Conservation (phyloP, 1,284 basidiomycete genomes). For the Ganoderma multipileum region DNA sequence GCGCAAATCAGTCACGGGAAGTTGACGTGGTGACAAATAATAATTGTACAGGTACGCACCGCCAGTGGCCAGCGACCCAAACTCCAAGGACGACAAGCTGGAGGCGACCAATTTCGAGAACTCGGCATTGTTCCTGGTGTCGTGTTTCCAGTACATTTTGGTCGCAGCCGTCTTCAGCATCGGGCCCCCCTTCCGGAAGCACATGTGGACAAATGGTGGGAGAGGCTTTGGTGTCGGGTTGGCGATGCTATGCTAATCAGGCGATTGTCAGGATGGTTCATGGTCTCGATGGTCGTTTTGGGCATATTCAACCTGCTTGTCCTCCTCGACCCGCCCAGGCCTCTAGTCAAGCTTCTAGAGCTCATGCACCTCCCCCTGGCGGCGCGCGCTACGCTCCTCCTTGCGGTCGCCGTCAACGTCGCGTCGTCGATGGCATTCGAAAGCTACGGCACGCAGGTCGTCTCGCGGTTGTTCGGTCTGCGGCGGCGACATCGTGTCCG, state of each 20-base stretch:
- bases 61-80: constrained; percentile 59
- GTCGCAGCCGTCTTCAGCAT: constrained; percentile 98
- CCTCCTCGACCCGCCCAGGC: constrained; percentile 72
- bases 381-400: constrained; percentile 76
- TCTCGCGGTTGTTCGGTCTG: constrained; percentile 65
- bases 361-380: constrained; percentile 79
- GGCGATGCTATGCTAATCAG: constrained; percentile 24
- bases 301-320: constrained; percentile 79
- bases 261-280: constrained; percentile 68
- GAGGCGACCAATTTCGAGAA: constrained; percentile 96
- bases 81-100: constrained; percentile 74
- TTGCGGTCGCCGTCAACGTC: constrained; percentile 80
- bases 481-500: constrained; percentile 55
- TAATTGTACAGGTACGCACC: constrained; percentile 63
- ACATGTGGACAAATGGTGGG: constrained; percentile 94
- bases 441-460: constrained; percentile 71
- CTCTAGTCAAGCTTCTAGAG: constrained; percentile 73
- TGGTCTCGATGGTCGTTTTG: constrained; percentile 74
- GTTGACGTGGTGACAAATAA: constrained; percentile 7
- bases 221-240: neutral
- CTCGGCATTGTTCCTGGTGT: constrained; percentile 90
- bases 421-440: constrained; percentile 82
- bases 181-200: constrained; percentile 94
- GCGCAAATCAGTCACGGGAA: neutral
- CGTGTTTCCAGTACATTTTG: constrained; percentile 98